These are phyloP conservation scores for Ceratobasidium sp. DNA, from an alignment of 1,284 basidiomycete species.

Conservation along the genomic window DNA sequence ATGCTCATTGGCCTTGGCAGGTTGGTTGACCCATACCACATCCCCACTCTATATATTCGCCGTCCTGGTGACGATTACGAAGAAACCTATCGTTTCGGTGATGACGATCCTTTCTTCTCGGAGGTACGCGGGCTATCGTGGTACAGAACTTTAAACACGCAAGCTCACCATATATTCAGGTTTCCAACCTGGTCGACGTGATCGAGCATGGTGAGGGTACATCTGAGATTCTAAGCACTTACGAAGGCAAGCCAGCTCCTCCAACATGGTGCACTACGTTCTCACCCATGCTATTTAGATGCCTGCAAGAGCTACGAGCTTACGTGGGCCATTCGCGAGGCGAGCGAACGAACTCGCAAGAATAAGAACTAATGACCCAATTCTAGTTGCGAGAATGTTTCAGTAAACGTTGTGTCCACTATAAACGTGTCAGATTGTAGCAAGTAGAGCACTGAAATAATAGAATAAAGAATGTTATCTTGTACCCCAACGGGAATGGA, in stretches of 20 bases:
- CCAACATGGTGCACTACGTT: constrained; percentile 7
- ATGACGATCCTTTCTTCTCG: constrained; percentile 93
- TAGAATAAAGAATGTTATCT: constrained; percentile 8
- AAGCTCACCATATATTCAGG: constrained; percentile 47
- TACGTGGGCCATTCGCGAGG: constrained; percentile 85
- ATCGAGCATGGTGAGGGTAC: constrained; percentile 73
- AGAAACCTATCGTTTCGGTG: constrained; percentile 74
- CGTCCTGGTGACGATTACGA: constrained; percentile 86
- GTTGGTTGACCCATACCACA: constrained; percentile 52
- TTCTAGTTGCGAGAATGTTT: neutral
- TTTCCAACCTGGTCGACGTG: constrained; percentile 83
- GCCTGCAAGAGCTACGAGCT: constrained; percentile 87
- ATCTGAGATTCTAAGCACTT: constrained; percentile 73
- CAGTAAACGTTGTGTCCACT: neutral
- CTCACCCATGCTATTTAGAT: constrained; percentile 59
- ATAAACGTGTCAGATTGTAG: constrained; percentile 10
- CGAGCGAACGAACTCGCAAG: constrained; percentile 60
- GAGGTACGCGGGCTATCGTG: no score
- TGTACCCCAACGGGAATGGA: neutral
- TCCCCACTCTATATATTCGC: constrained; percentile 83
- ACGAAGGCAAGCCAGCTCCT: constrained; percentile 63
- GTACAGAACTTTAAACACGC: neutral
- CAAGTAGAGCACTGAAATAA: constrained; percentile 14
- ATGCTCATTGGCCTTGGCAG: constrained; percentile 25
- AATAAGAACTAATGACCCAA: neutral